These are phyloP conservation scores for Kuraishia ogatae DNA, from an alignment of 805 yeast species.

Conservation along the genomic window DNA sequence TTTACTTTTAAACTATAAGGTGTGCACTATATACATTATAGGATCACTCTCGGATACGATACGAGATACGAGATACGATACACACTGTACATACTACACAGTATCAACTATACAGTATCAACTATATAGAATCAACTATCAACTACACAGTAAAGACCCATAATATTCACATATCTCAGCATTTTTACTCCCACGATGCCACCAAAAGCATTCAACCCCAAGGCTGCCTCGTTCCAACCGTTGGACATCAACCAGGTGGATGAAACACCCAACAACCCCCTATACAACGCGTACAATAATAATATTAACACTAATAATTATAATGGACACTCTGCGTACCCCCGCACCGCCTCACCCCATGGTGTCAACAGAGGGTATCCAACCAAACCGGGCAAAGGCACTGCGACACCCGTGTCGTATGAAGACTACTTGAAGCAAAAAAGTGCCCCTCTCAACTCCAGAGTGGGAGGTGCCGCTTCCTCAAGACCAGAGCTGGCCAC, in stretches of 20 bases:
- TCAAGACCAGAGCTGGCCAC: slow-evolving; percentile 7
- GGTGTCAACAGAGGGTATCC: slow-evolving; percentile 5
- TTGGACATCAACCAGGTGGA: slow-evolving; percentile 9
- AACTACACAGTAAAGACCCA: too few species aligned
- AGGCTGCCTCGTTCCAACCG: slow-evolving; percentile 23
- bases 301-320: slow-evolving; percentile 2
- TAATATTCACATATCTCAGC: not conserved
- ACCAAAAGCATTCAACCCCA: slow-evolving; percentile 32
- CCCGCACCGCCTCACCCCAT: not conserved
- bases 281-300: slow-evolving; percentile 8
- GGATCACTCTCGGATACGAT: too few species aligned
- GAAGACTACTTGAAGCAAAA: slow-evolving; percentile 45
- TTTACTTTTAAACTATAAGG: too few species aligned
- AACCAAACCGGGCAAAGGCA: slow-evolving; percentile 7
- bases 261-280: slow-evolving; percentile 7
- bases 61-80: too few species aligned
- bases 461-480: slow-evolving; percentile 6
- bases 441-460: slow-evolving; percentile 15
- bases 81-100: too few species aligned
- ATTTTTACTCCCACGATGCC: not conserved
- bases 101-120: too few species aligned
- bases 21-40: too few species aligned
- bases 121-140: too few species aligned
- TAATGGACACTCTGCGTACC: slow-evolving; percentile 2
- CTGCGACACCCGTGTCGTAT: slow-evolving; percentile 27